Evolutionary conservation across 169 alveolate genomes (phyloP), one percentile per base, ranked within the genome.

Genomic region (Miamiensis avidus): DNA sequence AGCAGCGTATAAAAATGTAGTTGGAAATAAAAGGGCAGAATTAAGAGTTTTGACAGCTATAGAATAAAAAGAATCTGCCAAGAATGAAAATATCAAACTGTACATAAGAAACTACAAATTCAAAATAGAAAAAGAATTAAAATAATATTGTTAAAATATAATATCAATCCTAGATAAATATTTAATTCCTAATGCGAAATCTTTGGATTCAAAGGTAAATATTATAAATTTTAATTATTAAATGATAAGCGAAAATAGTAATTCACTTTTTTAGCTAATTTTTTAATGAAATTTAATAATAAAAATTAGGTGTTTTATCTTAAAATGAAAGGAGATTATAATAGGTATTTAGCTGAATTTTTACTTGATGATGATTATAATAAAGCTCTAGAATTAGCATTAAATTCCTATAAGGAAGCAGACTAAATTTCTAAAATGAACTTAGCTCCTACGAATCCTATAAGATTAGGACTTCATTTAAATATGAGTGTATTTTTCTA

Each of bases 251-350:
- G n/a, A n/a, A n/a, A n/a, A n/a, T n/a, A n/a, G n/a, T n/a, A n/a
- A n/a, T n/a, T n/a, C n/a, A n/a, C n/a, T n/a, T n/a, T n/a, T n/a
- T n/a, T n/a, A n/a, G n/a, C n/a, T n/a, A n/a, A n/a, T n/a, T n/a
- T n/a, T n/a, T n/a, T n/a, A n/a, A 49, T 11, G 20, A 11, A 49
- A 11, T 20, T 49, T 49, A 82, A 77, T 26, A 74, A 49, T 65
- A 94, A 93, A 76, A 82, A 86, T 76, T 84, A 88, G 75, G 92
- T 92, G n/a, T 94, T 92, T 84, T 94, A 82, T 78, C 78, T 82
- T 31, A 94, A 92, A 86, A 91, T 94, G 95, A 94, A 91, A 84
- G 97, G 95, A 25, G 97, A 94, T 86, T 94, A 94, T 84, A 91
- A 78, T 83, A 88, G 97, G 86, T 94, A 94, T 89, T 78, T 90